These are phyloP conservation scores for Solanum peruvianum DNA, from an alignment of 257 asterid genomes.

Conservation along the genomic window DNA sequence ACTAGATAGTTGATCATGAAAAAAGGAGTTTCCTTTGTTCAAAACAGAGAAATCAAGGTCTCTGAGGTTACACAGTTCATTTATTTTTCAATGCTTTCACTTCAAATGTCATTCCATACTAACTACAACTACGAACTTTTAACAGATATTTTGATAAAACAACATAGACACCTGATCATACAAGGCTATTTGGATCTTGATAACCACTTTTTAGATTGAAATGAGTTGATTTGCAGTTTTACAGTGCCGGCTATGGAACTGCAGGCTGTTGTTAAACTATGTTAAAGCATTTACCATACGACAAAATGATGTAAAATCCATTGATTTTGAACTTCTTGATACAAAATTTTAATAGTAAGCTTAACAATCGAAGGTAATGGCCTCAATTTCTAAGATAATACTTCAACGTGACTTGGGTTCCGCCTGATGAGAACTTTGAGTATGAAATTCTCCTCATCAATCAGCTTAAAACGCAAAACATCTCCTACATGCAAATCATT, in stretches of 20 bases:
- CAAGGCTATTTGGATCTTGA: background rate
- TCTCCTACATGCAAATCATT: background rate
- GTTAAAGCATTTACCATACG: background rate
- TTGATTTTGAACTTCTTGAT: background rate
- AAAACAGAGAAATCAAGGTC: background rate
- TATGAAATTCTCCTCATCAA: background rate
- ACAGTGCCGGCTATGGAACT: background rate
- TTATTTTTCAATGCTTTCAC: background rate
- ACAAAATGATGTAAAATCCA: background rate
- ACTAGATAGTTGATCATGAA: background rate
- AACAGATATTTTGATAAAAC: background rate
- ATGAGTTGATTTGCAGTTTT: background rate
- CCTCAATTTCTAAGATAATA: background rate
- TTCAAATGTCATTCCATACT: background rate
- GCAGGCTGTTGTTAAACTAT: background rate
- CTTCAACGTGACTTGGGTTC: background rate
- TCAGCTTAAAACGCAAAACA: background rate
- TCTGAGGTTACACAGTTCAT: background rate
- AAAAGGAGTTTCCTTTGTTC: background rate
- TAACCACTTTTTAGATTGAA: background rate
- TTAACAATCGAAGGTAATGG: background rate
- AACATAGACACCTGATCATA: background rate
- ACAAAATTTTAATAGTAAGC: background rate
- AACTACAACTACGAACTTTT: background rate
- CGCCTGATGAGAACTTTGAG: background rate